Base-by-base conservation (phyloP, 2,329 filamentous ascomycete genomes). In the Tolypocladium inflatum region DNA sequence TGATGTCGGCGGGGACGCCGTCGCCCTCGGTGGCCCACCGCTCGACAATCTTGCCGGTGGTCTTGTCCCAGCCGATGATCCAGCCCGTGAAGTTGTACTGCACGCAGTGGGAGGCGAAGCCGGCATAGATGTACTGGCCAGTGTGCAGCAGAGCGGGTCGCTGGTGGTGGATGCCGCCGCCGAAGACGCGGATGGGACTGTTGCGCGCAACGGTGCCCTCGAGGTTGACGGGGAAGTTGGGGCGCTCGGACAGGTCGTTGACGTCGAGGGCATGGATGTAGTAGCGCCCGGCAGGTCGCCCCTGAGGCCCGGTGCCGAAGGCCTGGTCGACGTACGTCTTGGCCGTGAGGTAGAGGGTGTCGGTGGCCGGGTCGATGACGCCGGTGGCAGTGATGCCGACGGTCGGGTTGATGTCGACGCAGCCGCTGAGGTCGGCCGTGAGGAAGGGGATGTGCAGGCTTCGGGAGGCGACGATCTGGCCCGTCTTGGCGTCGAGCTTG, bases 11-110 rank as follows among this genome's bases (percentile, higher is more conserved):
- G 41, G 66, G 59, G 4, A 78, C 75, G 1, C 75, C 74, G 9
- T 71, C 66, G 1, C 74, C 71, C 52, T 78, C 70, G 9, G 73
- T 77, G 1, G 76, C 71, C 63, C 70, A 79, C 6, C 64, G 64
- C 62, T 74, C 73, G 21, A 75, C 72, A 35, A 72, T 61, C 23
- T 69, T 62, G 17, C 72, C 72, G 0, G 67, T 71, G 0, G 70
- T 73, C 59, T 77, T 76, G 65, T 80, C 73, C 64, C 77, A 74
- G 4, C 78, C 78, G 45, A 82, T 71, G 45, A 82, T 69, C 70
- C 76, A 77, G 30, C 79, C 79, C 1, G 79, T 81, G 60, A 82
- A 82, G 63, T 83, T 81, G 65, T 78, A 83, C 57, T 78, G 73
- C 30, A 81, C 80, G 55, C 80, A 84, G 60, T 83, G 77, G 11